These are phyloP conservation scores for Patellifolia procumbens DNA, from an alignment of 179 eudicot genomes.

Conservation along the genomic window DNA sequence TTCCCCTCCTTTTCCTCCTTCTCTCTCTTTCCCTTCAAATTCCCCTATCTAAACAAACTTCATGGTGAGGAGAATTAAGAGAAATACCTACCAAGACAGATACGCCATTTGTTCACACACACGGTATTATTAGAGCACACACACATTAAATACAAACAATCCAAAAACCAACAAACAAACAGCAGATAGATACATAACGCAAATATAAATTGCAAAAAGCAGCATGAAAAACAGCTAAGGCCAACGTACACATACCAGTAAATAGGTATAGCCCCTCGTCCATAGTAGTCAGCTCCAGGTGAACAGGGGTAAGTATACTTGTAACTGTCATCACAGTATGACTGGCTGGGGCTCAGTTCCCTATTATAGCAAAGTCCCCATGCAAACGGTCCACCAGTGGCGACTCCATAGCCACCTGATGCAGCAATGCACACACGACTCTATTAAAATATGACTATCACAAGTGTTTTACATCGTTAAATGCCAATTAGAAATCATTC, in stretches of 20 bases:
- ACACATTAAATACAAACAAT: not conserved
- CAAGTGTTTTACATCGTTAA: no score
- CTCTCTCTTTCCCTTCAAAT: not conserved
- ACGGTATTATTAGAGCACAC: not conserved
- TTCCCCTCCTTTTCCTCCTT: no score
- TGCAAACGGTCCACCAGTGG: conserved; percentile 87
- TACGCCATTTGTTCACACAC: no score
- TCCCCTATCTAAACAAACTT: not conserved
- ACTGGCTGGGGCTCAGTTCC: conserved; percentile 92
- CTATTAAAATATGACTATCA: no score
- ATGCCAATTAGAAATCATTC: no score
- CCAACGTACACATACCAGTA: conserved; percentile 54
- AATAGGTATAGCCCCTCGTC: conserved; percentile 90
- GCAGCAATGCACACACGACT: conserved; percentile 5
- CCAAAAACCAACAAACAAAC: not conserved
- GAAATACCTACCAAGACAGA: no score
- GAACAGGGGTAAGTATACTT: conserved; percentile 80
- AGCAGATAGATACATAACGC: not conserved
- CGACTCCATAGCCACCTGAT: conserved; percentile 94
- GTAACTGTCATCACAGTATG: conserved; percentile 73
- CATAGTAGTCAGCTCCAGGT: conserved; percentile 83
- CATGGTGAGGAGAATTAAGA: not conserved
- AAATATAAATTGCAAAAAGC: not conserved
- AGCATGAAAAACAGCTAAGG: not conserved
- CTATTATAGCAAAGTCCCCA: conserved; percentile 97